Conservation (phyloP, 2,329 filamentous ascomycete species). For the Tolypocladium pustulatum region DNA sequence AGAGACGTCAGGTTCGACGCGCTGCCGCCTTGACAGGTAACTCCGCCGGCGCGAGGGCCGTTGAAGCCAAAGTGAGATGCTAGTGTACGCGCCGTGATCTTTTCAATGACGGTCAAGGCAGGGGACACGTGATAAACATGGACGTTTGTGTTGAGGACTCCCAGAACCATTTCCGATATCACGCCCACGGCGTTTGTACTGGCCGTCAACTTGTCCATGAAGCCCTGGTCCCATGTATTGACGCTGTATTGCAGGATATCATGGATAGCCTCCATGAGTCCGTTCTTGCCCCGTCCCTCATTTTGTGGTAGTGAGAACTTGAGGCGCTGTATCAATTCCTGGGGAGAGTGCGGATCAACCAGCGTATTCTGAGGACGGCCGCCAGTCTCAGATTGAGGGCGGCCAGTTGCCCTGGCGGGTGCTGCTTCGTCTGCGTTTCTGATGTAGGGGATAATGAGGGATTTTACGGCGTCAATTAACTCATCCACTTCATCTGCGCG, state of each 20-base stretch:
- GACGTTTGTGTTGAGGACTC: constrained; percentile 81
- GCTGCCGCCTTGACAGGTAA: constrained; percentile 70
- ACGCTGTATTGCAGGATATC: constrained; percentile 74
- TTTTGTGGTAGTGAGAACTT: constrained; percentile 35
- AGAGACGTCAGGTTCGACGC: constrained; percentile 78
- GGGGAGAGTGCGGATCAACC: constrained; percentile 4
- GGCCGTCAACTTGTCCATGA: constrained; percentile 90
- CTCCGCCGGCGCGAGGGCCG: constrained; percentile 59
- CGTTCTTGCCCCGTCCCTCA: constrained; percentile 54
- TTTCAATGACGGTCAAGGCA: constrained; percentile 76
- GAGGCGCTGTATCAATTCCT: neutral
- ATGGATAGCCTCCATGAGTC: constrained; percentile 59
- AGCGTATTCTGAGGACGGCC: constrained; percentile 19
- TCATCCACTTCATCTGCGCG: constrained; percentile 2
- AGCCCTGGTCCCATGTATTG: constrained; percentile 97
- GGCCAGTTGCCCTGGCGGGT: neutral
- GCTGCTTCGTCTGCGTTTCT: neutral
- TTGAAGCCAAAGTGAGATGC: constrained; percentile 67
- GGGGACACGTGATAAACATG: constrained; percentile 93
- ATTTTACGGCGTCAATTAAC: constrained; percentile 1
- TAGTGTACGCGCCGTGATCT: constrained; percentile 61
- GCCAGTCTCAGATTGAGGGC: constrained; percentile 14
- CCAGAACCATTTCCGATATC: constrained; percentile 71
- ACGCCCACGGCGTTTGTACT: constrained; percentile 82
- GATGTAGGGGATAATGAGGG: constrained; percentile 1